phyloP scores from a whole-genome alignment of 495 filamentous ascomycete genomes.

The Aspergillus sclerotiicarbonarius region DNA sequence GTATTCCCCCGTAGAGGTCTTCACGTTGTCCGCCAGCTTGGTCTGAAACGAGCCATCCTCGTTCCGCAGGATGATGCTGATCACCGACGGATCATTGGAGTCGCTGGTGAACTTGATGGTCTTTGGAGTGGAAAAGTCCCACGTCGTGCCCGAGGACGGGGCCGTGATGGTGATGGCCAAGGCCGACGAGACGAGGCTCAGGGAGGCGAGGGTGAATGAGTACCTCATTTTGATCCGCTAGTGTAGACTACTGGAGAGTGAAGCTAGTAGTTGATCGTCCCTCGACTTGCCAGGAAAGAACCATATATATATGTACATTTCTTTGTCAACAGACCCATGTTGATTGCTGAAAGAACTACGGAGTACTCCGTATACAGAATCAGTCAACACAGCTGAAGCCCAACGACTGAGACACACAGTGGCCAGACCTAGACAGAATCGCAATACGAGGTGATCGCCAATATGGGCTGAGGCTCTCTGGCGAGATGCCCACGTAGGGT shows the following conservation, averaged over 20 bases:
- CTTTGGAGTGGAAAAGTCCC: conserved; percentile 4
- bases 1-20: conserved; percentile 3
- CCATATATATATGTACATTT: neutral
- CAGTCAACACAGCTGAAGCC: neutral
- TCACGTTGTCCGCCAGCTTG: conserved; percentile 6
- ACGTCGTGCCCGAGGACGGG: neutral
- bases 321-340: neutral
- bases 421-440: neutral
- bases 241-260: conserved; percentile 1
- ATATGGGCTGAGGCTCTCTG: neutral
- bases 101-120: conserved; percentile 7
- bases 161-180: conserved; percentile 2
- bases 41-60: conserved; percentile 3
- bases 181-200: conserved; percentile 1
- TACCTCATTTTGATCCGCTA: conserved; percentile 3
- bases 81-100: neutral
- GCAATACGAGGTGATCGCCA: conserved; percentile 2
- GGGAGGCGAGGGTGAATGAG: neutral
- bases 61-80: conserved; percentile 2
- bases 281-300: neutral
- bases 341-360: too few species aligned
- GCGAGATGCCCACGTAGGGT: neutral
- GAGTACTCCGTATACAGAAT: neutral
- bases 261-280: neutral
- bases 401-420: neutral